These are phyloP conservation scores for Laburnicola sp. DNA, from an alignment of 2,329 filamentous ascomycete species.

Conservation along the genomic window DNA sequence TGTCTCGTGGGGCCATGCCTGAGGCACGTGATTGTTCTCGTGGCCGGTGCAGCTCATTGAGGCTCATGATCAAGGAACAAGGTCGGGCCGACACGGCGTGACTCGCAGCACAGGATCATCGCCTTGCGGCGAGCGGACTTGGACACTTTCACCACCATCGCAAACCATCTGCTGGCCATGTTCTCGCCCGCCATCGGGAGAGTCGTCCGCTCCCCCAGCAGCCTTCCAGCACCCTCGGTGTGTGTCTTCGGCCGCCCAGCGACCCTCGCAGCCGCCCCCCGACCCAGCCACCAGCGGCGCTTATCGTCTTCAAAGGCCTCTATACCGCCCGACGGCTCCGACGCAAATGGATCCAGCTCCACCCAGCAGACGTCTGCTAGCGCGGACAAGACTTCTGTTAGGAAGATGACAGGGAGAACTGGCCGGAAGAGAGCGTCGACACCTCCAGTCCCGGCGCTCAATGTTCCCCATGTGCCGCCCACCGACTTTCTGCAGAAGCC, in stretches of 20 bases:
- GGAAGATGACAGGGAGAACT: constrained; percentile 33
- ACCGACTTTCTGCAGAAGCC: constrained; percentile 71
- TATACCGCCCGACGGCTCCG: constrained; percentile 47
- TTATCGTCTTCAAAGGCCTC: constrained; percentile 56
- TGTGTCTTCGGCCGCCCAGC: constrained; percentile 37
- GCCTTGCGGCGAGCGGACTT: constrained; percentile 20
- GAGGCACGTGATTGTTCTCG: constrained; percentile 6
- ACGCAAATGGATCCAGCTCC: constrained; percentile 35
- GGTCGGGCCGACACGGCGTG: constrained; percentile 2
- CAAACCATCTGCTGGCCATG: constrained; percentile 39
- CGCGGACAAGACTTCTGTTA: constrained; percentile 31
- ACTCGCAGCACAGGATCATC: constrained; percentile 18
- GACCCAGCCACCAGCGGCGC: constrained; percentile 52
- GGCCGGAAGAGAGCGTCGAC: constrained; percentile 46
- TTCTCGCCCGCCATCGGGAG: constrained; percentile 46
- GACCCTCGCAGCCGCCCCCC: constrained; percentile 40
- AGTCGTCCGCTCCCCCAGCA: constrained; percentile 40
- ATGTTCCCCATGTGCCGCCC: constrained; percentile 69
- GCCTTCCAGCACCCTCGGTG: constrained; percentile 35
- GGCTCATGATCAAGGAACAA: constrained; percentile 6
- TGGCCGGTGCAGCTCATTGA: constrained; percentile 10
- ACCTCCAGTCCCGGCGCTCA: constrained; percentile 47
- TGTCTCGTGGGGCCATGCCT: background rate
- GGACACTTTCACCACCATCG: constrained; percentile 17
- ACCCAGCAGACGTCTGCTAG: constrained; percentile 32